phyloP scores from a whole-genome alignment of 805 yeast species.

The Yamadazyma akitaensis region DNA sequence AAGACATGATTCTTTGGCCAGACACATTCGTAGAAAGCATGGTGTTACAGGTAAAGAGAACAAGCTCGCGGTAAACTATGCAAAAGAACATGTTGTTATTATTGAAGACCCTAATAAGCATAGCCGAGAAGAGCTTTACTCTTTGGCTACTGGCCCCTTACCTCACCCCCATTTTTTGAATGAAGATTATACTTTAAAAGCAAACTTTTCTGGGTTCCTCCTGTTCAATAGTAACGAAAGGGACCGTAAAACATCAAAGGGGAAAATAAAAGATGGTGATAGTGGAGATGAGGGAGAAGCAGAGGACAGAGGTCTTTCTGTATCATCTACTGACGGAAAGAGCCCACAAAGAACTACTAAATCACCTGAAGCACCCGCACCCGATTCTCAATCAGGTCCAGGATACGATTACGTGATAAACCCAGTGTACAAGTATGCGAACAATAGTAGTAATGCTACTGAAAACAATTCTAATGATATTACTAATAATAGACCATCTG shows the following conservation, averaged over 20 bases:
- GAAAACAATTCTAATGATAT: no score
- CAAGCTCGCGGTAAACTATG: slow-evolving; percentile 42
- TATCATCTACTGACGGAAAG: not conserved
- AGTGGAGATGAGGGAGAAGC: slow-evolving; percentile 2
- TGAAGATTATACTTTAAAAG: slow-evolving; percentile 26
- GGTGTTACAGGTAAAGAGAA: slow-evolving; percentile 44
- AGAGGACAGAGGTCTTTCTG: not conserved
- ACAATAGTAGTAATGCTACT: not conserved
- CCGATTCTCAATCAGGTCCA: not conserved
- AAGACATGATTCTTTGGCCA: slow-evolving; percentile 41
- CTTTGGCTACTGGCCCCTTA: slow-evolving; percentile 19
- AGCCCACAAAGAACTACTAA: not conserved
- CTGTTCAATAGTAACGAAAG: slow-evolving; percentile 24
- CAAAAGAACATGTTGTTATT: slow-evolving; percentile 39
- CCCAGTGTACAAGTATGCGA: not conserved
- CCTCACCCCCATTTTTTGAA: slow-evolving; percentile 31
- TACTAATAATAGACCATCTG: not conserved
- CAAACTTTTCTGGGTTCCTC: slow-evolving; percentile 28
- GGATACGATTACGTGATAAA: slow-evolving; percentile 5
- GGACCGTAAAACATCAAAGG: not conserved
- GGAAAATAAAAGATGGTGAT: not conserved
- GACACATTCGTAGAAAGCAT: slow-evolving; percentile 43
- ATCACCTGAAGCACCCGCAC: not conserved
- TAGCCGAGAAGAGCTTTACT: slow-evolving; percentile 11
- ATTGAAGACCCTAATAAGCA: slow-evolving; percentile 26